These are phyloP conservation scores for Auricularia sp. DNA, from an alignment of 768 basidiomycete species.

Conservation along the genomic window DNA sequence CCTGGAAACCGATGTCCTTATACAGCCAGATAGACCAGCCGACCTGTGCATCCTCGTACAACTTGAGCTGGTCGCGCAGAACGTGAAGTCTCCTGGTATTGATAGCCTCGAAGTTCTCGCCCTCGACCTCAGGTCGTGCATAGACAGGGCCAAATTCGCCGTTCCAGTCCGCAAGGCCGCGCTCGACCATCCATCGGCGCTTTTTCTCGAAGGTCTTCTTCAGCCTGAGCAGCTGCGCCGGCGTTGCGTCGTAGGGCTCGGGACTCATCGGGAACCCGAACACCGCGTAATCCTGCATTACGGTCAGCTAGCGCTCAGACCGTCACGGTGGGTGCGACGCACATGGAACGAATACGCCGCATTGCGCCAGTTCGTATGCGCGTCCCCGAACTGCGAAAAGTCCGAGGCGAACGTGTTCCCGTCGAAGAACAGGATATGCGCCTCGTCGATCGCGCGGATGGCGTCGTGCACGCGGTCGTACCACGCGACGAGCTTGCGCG, in stretches of 20 bases:
- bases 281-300: conserved; percentile 19
- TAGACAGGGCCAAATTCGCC: conserved; percentile 29
- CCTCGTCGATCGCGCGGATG: conserved; percentile 21
- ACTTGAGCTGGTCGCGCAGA: conserved; percentile 20
- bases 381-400: conserved; percentile 9
- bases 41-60: conserved; percentile 19
- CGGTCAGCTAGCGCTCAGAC: too few relatives aligned
- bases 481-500: conserved; percentile 16
- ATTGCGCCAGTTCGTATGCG: conserved; percentile 18
- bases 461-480: conserved; percentile 24
- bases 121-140: conserved; percentile 10
- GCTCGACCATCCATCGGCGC: conserved; percentile 20
- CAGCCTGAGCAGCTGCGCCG: conserved; percentile 12
- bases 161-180: conserved; percentile 9
- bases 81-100: conserved; percentile 22
- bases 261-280: conserved; percentile 22
- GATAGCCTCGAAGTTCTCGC: conserved; percentile 19
- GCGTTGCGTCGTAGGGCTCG: conserved; percentile 15
- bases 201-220: conserved; percentile 18
- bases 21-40: conserved; percentile 28
- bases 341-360: conserved; percentile 20
- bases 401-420: conserved; percentile 22
- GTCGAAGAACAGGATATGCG: conserved; percentile 27
- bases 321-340: too few relatives aligned
- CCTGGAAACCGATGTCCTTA: conserved; percentile 23